A percentile compares a stretch with the other conserved stretches of the same genome.
Evolutionary conservation across 179 eudicot species (phyloP).

Genomic region (Spinacia oleracea): DNA sequence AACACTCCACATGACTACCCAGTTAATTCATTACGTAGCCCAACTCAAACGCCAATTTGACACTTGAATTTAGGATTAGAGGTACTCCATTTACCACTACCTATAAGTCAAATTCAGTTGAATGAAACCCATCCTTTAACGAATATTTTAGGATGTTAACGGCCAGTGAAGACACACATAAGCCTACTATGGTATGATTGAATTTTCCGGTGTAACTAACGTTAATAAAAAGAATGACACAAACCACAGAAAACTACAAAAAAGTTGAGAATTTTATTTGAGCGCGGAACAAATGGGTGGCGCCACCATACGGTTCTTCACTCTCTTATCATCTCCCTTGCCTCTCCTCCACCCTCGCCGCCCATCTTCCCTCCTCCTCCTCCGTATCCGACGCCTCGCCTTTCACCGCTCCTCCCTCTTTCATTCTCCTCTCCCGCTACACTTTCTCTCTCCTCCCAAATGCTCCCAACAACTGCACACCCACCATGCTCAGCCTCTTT

Average conservation of each 20-base stretch:
- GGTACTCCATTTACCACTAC: no score
- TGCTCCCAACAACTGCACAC: constrained; percentile 24
- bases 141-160: no score
- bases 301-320: constrained; percentile 48
- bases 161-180: no score
- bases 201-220: no score
- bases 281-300: constrained; percentile 34
- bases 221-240: no score
- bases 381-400: constrained; percentile 20
- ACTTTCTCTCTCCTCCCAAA: constrained; percentile 17
- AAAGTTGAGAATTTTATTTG: neutral
- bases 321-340: constrained; percentile 24
- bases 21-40: no score
- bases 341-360: constrained; percentile 33
- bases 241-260: neutral
- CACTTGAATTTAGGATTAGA: no score
- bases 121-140: no score
- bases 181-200: no score
- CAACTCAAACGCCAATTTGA: no score
- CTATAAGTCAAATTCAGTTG: no score
- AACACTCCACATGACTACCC: no score
- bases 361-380: constrained; percentile 27
- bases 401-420: constrained; percentile 22
- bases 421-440: constrained; percentile 12
- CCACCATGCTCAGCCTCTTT: constrained; percentile 5